Evolutionary conservation across 768 basidiomycete species (phyloP).

Genomic region (Pleurotus sapidus): DNA sequence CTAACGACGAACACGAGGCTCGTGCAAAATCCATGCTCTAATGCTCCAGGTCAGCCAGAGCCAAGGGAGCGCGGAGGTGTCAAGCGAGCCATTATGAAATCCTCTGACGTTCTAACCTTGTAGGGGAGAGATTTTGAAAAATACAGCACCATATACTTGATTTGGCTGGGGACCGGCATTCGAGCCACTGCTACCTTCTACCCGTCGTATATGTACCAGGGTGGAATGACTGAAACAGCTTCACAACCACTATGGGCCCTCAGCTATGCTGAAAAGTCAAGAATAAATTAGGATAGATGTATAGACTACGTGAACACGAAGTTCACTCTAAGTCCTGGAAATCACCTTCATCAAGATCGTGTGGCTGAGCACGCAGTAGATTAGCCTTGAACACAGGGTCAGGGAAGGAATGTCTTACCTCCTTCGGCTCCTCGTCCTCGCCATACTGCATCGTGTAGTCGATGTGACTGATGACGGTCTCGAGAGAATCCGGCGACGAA

Average conservation of each 20-base stretch:
- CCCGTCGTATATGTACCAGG: too few relatives aligned
- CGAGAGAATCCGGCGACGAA: slow-evolving; percentile 84
- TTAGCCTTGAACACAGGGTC: neutral
- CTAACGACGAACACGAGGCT: slow-evolving; percentile 18
- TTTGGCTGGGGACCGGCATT: too few relatives aligned
- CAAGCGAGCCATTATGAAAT: slow-evolving; percentile 49
- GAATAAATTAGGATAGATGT: slow-evolving; percentile 6
- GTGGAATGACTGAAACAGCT: too few relatives aligned
- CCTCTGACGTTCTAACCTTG: too few relatives aligned
- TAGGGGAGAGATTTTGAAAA: too few relatives aligned
- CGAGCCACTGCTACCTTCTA: too few relatives aligned
- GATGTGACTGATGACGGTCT: slow-evolving; percentile 89
- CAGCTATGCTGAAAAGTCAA: too few relatives aligned
- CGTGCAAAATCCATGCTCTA: slow-evolving; percentile 15
- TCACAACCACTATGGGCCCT: too few relatives aligned
- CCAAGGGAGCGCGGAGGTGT: slow-evolving; percentile 62
- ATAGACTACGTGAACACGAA: neutral
- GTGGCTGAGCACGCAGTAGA: slow-evolving; percentile 52
- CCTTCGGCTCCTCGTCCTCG: slow-evolving; percentile 96
- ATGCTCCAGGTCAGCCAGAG: slow-evolving; percentile 52
- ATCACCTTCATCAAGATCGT: slow-evolving; percentile 91
- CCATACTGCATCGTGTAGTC: slow-evolving; percentile 99
- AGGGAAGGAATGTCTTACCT: slow-evolving; percentile 43
- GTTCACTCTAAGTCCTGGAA: slow-evolving; percentile 69
- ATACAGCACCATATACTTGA: too few relatives aligned